Evolutionary conservation across 179 eudicot genomes (phyloP).

Genomic region (Camellia oleifera): DNA sequence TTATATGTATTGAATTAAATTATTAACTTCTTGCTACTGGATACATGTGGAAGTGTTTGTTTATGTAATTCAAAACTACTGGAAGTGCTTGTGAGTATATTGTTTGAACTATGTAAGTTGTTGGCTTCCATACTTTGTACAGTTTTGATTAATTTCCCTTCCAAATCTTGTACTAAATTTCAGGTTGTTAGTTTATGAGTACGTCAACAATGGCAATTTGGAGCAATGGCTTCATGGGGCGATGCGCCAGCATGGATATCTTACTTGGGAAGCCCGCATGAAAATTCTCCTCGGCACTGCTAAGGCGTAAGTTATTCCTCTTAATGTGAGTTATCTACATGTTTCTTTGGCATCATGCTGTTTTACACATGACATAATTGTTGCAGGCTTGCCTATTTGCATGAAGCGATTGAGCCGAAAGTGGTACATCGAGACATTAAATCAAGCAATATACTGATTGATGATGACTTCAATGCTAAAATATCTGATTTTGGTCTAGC

Average conservation of each 20-base stretch:
- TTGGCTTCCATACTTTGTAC: not conserved
- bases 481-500: conserved; percentile 89
- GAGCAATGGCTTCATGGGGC: conserved; percentile 84
- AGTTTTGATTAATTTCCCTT: not conserved
- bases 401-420: conserved; percentile 54
- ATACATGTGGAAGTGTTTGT: not conserved
- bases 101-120: not conserved
- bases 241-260: conserved; percentile 61
- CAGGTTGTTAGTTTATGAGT: conserved; percentile 77
- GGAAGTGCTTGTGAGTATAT: not conserved
- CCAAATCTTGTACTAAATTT: not conserved
- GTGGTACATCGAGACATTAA: conserved; percentile 51
- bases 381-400: conserved; percentile 64
- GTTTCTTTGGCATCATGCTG: not conserved
- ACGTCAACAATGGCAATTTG: conserved; percentile 77
- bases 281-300: conserved; percentile 32
- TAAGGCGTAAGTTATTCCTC: conserved; percentile 61
- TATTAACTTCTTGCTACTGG: not conserved
- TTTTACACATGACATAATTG: conserved; percentile 5
- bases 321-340: conserved; percentile 8
- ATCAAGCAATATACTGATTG: conserved; percentile 56
- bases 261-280: conserved; percentile 70
- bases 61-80: conserved; percentile 1
- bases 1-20: not conserved
- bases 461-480: conserved; percentile 75